Evolutionary conservation across 2,329 filamentous ascomycete genomes (phyloP).

Genomic region (Diaporthe destruens): DNA sequence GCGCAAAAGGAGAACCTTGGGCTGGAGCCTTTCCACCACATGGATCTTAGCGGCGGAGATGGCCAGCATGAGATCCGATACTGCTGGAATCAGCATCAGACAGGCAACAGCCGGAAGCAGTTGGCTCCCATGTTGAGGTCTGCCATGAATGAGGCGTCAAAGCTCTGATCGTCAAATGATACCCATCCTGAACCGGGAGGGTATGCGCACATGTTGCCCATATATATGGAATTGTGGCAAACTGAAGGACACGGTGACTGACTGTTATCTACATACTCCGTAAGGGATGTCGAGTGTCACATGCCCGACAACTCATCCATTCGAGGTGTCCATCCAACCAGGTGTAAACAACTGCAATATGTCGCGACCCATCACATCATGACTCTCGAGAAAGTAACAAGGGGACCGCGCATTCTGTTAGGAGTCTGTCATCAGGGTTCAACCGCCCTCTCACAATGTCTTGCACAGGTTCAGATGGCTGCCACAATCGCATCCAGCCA

Average conservation of each 20-base stretch:
- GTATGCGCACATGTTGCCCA: too few species aligned
- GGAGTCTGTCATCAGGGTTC: not conserved
- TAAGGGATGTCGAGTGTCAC: not conserved
- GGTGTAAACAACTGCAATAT: not conserved
- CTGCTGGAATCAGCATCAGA: conserved; percentile 75
- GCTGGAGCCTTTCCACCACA: conserved; percentile 67
- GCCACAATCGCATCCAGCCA: conserved; percentile 51
- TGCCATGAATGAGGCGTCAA: conserved; percentile 56
- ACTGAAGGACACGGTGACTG: not conserved
- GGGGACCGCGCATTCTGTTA: not conserved
- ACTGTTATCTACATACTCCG: not conserved
- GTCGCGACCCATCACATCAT: not conserved
- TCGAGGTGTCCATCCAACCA: too few species aligned
- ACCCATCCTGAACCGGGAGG: not conserved
- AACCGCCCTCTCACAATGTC: too few species aligned
- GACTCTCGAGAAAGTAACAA: not conserved
- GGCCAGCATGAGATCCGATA: conserved; percentile 60
- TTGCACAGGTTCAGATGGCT: conserved; percentile 37
- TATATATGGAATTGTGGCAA: not conserved
- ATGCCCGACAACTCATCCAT: not conserved
- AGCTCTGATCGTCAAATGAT: conserved; percentile 37
- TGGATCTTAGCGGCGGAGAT: conserved; percentile 57
- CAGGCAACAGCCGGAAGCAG: conserved; percentile 75
- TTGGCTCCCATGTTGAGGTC: conserved; percentile 76
- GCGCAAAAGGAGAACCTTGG: conserved; percentile 62